A percentile compares a stretch with the other conserved stretches of the same genome.
Conservation (phyloP, 371 early-diverging fungal genomes). For the Mucor velutinosus region DNA sequence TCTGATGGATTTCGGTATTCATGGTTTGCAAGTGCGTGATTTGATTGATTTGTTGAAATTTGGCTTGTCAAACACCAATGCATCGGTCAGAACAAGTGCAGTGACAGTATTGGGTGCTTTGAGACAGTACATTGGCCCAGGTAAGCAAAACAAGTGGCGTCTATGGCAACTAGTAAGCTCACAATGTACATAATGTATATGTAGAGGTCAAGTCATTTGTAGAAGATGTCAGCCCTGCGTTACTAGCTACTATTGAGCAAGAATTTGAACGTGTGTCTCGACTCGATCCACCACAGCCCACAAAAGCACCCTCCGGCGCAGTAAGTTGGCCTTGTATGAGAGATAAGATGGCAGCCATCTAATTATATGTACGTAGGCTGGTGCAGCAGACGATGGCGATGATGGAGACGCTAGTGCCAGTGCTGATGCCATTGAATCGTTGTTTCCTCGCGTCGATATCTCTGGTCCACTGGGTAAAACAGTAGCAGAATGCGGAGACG, state of each 20-base stretch:
- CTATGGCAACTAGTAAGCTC: no score
- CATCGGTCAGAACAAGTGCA: slow-evolving; percentile 79
- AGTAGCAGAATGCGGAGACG: slow-evolving; percentile 71
- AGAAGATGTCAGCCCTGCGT: slow-evolving; percentile 82
- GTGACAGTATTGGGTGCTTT: slow-evolving; percentile 80
- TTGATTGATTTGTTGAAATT: slow-evolving; percentile 86
- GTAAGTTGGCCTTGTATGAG: slow-evolving; percentile 10
- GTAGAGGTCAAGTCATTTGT: slow-evolving; percentile 73
- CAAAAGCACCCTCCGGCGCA: slow-evolving; percentile 38
- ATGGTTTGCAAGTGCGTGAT: slow-evolving; percentile 72
- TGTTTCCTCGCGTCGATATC: slow-evolving; percentile 89
- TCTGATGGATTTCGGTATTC: slow-evolving; percentile 87
- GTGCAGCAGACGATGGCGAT: slow-evolving; percentile 20
- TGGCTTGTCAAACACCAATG: slow-evolving; percentile 80
- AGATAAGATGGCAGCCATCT: neutral
- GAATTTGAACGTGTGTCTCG: slow-evolving; percentile 90
- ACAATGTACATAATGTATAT: neutral
- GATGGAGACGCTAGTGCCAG: slow-evolving; percentile 25
- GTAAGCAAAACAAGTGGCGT: slow-evolving; percentile 1
- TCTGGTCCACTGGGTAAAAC: slow-evolving; percentile 45
- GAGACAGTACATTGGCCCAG: slow-evolving; percentile 82
- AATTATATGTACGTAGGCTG: neutral
- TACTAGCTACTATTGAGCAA: slow-evolving; percentile 82
- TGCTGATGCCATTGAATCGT: slow-evolving; percentile 74
- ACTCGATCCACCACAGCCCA: slow-evolving; percentile 77